Evolutionary conservation across 106 monocot genomes (phyloP).

Genomic region (Dendrobium chrysotoxum): DNA sequence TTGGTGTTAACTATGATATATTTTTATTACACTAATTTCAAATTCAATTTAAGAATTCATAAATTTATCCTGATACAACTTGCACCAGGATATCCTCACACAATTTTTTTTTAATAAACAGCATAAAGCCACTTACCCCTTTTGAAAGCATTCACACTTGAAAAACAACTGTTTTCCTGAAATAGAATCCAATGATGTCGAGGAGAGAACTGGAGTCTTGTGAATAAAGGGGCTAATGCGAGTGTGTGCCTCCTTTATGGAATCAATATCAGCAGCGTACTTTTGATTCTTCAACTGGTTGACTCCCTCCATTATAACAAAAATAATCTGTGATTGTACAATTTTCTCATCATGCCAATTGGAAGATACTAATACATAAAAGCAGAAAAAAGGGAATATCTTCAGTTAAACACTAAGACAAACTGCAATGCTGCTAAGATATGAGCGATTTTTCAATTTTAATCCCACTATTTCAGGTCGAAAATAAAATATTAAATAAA

Average conservation of each 20-base stretch:
- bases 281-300: slow-evolving; percentile 16
- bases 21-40: too few relatives aligned
- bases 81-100: too few relatives aligned
- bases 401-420: background rate
- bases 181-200: slow-evolving; percentile 46
- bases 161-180: slow-evolving; percentile 63
- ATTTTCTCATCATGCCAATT: background rate
- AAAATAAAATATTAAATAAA: background rate
- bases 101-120: background rate
- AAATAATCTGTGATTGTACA: background rate
- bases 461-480: background rate
- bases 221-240: slow-evolving; percentile 72
- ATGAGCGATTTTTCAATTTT: background rate
- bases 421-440: background rate
- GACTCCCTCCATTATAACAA: slow-evolving; percentile 30
- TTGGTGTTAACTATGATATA: too few relatives aligned
- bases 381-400: background rate
- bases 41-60: too few relatives aligned
- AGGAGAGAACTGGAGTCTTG: slow-evolving; percentile 72
- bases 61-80: too few relatives aligned
- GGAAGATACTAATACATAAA: background rate
- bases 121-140: slow-evolving; percentile 49
- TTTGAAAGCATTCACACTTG: slow-evolving; percentile 95
- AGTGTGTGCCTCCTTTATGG: slow-evolving; percentile 66
- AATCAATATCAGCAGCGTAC: slow-evolving; percentile 78